Conservation (phyloP, 2,329 filamentous ascomycete species). For the Venturia nashicola region DNA sequence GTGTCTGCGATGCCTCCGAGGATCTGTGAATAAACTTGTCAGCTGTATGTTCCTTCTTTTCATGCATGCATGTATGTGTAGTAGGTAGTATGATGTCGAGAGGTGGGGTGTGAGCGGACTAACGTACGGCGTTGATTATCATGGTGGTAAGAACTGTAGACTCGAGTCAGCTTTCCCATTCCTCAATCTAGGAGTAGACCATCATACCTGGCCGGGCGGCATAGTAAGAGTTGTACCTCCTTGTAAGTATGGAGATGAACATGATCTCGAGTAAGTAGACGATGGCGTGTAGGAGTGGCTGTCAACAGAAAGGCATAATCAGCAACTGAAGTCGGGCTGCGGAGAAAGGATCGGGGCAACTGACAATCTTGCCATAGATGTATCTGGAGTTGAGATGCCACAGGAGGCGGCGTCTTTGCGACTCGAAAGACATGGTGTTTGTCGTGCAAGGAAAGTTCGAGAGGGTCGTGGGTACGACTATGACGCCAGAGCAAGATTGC, state of each 20-base stretch:
- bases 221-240: conserved; percentile 92
- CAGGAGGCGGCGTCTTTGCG: conserved; percentile 44
- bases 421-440: conserved; percentile 20
- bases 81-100: background rate
- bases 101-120: conserved; percentile 6
- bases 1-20: conserved; percentile 94
- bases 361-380: conserved; percentile 61
- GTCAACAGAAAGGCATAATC: conserved; percentile 4
- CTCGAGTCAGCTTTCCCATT: conserved; percentile 7
- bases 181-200: background rate
- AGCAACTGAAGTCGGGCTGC: background rate
- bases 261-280: conserved; percentile 83
- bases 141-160: conserved; percentile 82
- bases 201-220: conserved; percentile 66
- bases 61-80: background rate
- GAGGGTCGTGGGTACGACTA: background rate
- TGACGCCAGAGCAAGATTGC: background rate
- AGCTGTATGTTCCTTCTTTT: background rate
- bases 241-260: conserved; percentile 66
- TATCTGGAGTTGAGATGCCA: conserved; percentile 59
- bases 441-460: background rate
- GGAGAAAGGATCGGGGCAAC: conserved; percentile 24
- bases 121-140: conserved; percentile 82
- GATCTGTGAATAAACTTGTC: conserved; percentile 34
- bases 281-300: conserved; percentile 80